phyloP scores from a whole-genome alignment of 805 yeast species.

The Pichia cephalocereana region DNA sequence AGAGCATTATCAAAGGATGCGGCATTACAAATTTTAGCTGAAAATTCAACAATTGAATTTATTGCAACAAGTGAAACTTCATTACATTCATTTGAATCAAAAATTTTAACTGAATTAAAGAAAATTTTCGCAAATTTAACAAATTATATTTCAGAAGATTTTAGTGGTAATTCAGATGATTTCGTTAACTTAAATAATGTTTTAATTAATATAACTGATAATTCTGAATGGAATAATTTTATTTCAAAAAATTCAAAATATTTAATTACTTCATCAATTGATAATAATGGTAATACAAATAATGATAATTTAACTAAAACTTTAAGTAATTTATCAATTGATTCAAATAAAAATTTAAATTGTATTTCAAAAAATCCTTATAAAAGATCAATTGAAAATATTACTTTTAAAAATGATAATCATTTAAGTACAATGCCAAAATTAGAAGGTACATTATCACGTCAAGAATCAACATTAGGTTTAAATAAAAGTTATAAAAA shows the following conservation, averaged over 20 bases:
- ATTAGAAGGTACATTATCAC: constrained; percentile 37
- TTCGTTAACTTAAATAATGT: constrained; percentile 23
- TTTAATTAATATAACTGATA: constrained; percentile 28
- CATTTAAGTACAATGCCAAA: constrained; percentile 35
- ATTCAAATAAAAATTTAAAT: constrained; percentile 1
- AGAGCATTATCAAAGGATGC: constrained; percentile 30
- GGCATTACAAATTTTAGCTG: constrained; percentile 34
- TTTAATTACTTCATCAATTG: constrained; percentile 21
- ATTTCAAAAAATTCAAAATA: constrained; percentile 21
- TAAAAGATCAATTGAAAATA: constrained; percentile 29
- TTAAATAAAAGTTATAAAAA: constrained; percentile 31
- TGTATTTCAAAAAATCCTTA: constrained; percentile 7
- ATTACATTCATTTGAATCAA: constrained; percentile 33
- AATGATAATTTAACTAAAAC: constrained; percentile 5
- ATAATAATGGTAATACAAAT: not conserved
- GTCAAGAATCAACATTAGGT: constrained; percentile 34
- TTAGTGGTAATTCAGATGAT: constrained; percentile 21
- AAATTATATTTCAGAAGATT: constrained; percentile 23
- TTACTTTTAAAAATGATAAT: constrained; percentile 31
- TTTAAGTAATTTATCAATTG: constrained; percentile 11
- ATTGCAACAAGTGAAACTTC: constrained; percentile 33
- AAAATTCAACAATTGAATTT: constrained; percentile 37
- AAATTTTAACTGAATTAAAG: constrained; percentile 33
- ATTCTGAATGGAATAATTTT: constrained; percentile 39
- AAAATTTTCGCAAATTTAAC: constrained; percentile 27